Evolutionary conservation across 2,329 filamentous ascomycete species (phyloP).

Genomic region (Juglanconis sp.): DNA sequence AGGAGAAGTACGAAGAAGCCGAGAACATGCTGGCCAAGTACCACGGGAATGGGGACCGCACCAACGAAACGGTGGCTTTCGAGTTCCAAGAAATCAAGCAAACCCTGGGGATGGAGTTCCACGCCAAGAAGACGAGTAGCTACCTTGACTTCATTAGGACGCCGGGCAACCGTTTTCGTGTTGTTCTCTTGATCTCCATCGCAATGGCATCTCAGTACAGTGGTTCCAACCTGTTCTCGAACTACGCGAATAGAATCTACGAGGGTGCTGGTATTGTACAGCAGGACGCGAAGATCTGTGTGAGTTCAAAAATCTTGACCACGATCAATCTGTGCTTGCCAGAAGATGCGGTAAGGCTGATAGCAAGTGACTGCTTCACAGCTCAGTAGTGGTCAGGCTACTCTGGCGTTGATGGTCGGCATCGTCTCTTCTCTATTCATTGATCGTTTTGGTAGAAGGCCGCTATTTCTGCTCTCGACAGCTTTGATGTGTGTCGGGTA

Average conservation of each 20-base stretch:
- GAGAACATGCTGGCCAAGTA: constrained; percentile 57
- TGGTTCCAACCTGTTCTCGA: constrained; percentile 64
- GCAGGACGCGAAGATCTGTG: constrained; percentile 53
- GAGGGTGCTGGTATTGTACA: constrained; percentile 57
- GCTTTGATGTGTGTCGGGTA: constrained; percentile 20
- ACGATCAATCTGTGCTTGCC: neutral
- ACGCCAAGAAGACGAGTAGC: constrained; percentile 43
- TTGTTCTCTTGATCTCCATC: constrained; percentile 60
- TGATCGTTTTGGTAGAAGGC: constrained; percentile 49
- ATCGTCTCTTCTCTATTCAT: constrained; percentile 25
- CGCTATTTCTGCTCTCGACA: constrained; percentile 50
- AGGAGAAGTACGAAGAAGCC: constrained; percentile 57
- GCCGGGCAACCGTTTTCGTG: constrained; percentile 61
- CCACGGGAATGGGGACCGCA: constrained; percentile 56
- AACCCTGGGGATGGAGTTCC: constrained; percentile 57
- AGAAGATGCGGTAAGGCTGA: neutral
- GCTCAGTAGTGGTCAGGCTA: constrained; percentile 1
- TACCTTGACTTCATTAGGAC: constrained; percentile 62
- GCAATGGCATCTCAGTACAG: constrained; percentile 67
- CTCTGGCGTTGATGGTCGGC: neutral
- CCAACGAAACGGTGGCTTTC: constrained; percentile 61
- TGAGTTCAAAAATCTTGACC: constrained; percentile 25
- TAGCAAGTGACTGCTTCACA: neutral
- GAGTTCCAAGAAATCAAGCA: constrained; percentile 66
- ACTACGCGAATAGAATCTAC: constrained; percentile 64